Percentiles rank a stretch among this genome's conserved stretches.
These are phyloP conservation scores for Sordariomycetes sp. DNA, from an alignment of 2,329 filamentous ascomycete genomes.

Conservation along the genomic window DNA sequence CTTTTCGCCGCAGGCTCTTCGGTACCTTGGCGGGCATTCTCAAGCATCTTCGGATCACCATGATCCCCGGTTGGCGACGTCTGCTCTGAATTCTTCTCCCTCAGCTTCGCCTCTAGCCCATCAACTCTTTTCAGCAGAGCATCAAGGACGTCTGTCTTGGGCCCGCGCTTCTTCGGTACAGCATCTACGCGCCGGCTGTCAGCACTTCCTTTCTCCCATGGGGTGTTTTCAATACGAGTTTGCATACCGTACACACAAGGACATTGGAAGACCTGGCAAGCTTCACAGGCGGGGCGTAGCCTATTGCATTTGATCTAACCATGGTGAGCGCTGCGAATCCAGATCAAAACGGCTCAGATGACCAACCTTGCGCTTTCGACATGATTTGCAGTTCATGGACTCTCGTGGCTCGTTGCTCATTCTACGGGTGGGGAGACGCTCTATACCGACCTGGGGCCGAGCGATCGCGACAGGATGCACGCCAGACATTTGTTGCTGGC, in stretches of 20 bases:
- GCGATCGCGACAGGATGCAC: constrained; percentile 50
- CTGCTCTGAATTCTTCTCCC: constrained; percentile 48
- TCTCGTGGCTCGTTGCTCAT: constrained; percentile 70
- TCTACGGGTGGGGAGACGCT: constrained; percentile 63
- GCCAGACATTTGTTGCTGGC: constrained; percentile 27
- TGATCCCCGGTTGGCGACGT: constrained; percentile 9
- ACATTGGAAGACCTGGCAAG: constrained; percentile 82
- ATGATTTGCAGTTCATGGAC: constrained; percentile 94
- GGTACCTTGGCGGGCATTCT: constrained; percentile 10
- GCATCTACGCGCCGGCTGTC: constrained; percentile 48
- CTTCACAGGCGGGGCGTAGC: constrained; percentile 74
- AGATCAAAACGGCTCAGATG: not conserved
- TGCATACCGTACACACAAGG: constrained; percentile 73
- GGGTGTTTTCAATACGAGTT: not conserved
- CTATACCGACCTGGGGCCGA: constrained; percentile 71
- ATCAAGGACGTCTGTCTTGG: constrained; percentile 83
- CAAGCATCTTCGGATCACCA: not conserved
- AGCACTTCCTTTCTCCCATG: not conserved
- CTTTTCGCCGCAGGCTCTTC: constrained; percentile 31
- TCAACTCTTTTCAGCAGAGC: constrained; percentile 78
- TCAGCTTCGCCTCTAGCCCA: constrained; percentile 71
- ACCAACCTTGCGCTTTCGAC: constrained; percentile 78
- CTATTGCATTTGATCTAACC: constrained; percentile 85
- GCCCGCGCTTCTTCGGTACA: constrained; percentile 80
- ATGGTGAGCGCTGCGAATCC: not conserved